These are phyloP conservation scores for Hyphodiscus sp. DNA, from an alignment of 2,329 filamentous ascomycete genomes.

Conservation along the genomic window DNA sequence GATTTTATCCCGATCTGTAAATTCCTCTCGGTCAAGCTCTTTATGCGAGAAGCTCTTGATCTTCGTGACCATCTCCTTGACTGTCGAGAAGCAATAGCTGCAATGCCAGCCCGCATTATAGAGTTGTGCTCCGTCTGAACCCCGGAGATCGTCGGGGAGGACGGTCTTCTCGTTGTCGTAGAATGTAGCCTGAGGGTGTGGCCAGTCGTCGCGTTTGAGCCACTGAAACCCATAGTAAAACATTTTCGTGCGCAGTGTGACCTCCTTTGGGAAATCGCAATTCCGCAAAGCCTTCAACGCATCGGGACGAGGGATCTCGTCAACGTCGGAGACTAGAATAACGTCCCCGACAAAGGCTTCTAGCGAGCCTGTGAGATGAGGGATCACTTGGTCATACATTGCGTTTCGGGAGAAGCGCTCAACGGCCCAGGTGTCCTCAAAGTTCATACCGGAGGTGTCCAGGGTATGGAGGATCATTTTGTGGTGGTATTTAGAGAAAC, in stretches of 20 bases:
- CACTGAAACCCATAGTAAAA: constrained; percentile 35
- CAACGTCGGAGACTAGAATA: constrained; percentile 37
- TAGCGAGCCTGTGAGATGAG: constrained; percentile 29
- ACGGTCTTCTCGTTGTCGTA: constrained; percentile 34
- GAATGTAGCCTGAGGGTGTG: constrained; percentile 37
- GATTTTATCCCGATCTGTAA: constrained; percentile 33
- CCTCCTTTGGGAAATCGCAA: constrained; percentile 29
- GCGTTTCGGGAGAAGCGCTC: constrained; percentile 48
- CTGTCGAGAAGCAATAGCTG: constrained; percentile 35
- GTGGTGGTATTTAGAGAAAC: constrained; percentile 44
- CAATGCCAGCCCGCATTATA: constrained; percentile 39
- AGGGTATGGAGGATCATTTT: constrained; percentile 56
- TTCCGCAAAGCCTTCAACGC: constrained; percentile 29
- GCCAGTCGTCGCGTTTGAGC: constrained; percentile 31
- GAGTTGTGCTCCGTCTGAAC: constrained; percentile 24
- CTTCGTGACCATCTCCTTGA: constrained; percentile 36
- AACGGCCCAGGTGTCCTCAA: constrained; percentile 38
- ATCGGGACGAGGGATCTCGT: constrained; percentile 35
- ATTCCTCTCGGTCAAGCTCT: constrained; percentile 33
- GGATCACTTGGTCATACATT: constrained; percentile 46
- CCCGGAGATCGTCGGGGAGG: constrained; percentile 33
- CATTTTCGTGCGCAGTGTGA: constrained; percentile 28
- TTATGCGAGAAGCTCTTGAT: constrained; percentile 36
- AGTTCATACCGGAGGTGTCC: constrained; percentile 35
- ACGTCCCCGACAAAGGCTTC: constrained; percentile 32